These are phyloP conservation scores for Pseudoturritis turrita DNA, from an alignment of 345 rosid genomes.

Conservation along the genomic window DNA sequence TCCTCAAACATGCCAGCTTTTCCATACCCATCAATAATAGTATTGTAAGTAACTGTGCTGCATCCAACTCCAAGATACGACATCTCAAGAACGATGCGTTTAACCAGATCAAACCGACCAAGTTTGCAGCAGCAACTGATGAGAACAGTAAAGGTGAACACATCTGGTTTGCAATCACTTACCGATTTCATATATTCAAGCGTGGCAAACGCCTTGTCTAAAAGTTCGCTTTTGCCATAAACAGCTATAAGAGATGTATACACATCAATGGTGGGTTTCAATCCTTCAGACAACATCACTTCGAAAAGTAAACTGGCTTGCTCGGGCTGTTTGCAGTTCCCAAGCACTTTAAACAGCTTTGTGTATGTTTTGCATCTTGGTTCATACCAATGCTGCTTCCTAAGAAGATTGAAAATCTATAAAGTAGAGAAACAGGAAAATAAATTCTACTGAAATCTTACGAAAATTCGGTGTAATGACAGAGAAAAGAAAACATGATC, in stretches of 20 bases:
- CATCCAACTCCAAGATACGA: slow-evolving; percentile 56
- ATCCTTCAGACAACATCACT: slow-evolving; percentile 61
- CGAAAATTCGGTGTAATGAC: background rate
- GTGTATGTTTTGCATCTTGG: slow-evolving; percentile 68
- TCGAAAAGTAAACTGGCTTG: slow-evolving; percentile 68
- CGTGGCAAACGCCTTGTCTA: slow-evolving; percentile 49
- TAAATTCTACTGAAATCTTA: background rate
- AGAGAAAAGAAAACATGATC: too few relatives aligned
- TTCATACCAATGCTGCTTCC: slow-evolving; percentile 73
- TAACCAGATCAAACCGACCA: slow-evolving; percentile 47
- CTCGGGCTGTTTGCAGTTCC: slow-evolving; percentile 62
- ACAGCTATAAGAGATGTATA: slow-evolving; percentile 72
- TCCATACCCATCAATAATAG: slow-evolving; percentile 72
- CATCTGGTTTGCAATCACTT: slow-evolving; percentile 71
- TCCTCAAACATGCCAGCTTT: slow-evolving; percentile 64
- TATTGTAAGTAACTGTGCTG: slow-evolving; percentile 63
- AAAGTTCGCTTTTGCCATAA: slow-evolving; percentile 52
- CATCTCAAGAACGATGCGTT: slow-evolving; percentile 62
- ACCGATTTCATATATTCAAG: slow-evolving; percentile 68
- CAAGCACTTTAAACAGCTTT: slow-evolving; percentile 69
- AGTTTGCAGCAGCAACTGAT: slow-evolving; percentile 52
- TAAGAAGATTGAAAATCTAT: slow-evolving; percentile 72
- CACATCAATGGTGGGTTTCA: slow-evolving; percentile 70
- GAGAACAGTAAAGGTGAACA: slow-evolving; percentile 62
- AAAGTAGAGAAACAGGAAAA: background rate